Conservation (phyloP, 1,139 yeast species). For the Blastobotrys buckinghamii region DNA sequence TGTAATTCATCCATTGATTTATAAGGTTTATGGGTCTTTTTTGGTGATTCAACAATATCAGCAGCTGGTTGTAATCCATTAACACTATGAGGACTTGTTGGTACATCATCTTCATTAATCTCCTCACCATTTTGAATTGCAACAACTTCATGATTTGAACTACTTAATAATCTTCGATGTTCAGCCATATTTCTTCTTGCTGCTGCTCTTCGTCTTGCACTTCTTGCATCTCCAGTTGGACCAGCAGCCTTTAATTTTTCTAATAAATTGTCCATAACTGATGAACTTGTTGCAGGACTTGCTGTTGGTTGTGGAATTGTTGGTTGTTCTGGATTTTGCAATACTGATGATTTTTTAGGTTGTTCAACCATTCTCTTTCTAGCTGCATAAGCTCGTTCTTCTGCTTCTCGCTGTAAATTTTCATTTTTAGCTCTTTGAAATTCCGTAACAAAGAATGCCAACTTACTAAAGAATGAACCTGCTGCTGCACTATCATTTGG, state of each 20-base stretch:
- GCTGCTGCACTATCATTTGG: constrained; percentile 54
- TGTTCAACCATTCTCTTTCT: constrained; percentile 60
- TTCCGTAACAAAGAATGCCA: constrained; percentile 65
- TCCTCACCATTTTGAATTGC: constrained; percentile 5
- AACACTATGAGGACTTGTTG: background rate
- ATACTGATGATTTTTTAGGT: constrained; percentile 28
- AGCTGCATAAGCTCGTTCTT: constrained; percentile 65
- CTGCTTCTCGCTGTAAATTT: constrained; percentile 74
- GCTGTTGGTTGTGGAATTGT: constrained; percentile 9
- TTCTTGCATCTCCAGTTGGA: constrained; percentile 64
- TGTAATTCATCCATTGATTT: background rate
- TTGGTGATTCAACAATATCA: constrained; percentile 2
- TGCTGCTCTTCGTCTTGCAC: constrained; percentile 77
- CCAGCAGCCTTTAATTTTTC: constrained; percentile 72
- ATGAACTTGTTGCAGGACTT: constrained; percentile 22
- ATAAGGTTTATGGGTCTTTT: background rate
- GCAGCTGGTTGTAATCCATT: constrained; percentile 8
- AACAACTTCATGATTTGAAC: constrained; percentile 10
- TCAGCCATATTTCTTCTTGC: constrained; percentile 44
- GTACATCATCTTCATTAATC: background rate
- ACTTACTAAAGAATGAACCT: constrained; percentile 63
- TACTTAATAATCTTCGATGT: constrained; percentile 19
- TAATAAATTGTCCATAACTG: constrained; percentile 66
- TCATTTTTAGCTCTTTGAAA: constrained; percentile 74
- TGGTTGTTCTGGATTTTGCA: constrained; percentile 22